Conservation (phyloP, 2,329 filamentous ascomycete species). For the Venturia effusa region DNA sequence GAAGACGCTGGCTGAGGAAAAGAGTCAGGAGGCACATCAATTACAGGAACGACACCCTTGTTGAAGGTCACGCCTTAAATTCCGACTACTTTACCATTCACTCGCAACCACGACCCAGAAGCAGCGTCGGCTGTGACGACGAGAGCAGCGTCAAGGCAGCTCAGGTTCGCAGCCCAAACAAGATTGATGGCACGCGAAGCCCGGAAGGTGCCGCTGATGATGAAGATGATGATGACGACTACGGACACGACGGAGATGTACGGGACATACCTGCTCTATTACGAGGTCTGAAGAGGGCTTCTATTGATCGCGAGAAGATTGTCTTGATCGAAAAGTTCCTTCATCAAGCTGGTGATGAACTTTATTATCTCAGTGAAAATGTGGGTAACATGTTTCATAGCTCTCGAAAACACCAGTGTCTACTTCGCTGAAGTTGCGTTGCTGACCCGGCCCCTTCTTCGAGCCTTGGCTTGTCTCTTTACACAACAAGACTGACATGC, state of each 20-base stretch:
- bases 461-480: too few relatives aligned
- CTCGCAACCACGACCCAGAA: not conserved
- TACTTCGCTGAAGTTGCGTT: not conserved
- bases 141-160: not conserved
- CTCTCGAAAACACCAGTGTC: constrained; percentile 14
- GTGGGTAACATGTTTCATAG: constrained; percentile 28
- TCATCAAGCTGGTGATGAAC: constrained; percentile 62
- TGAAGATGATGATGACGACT: constrained; percentile 40
- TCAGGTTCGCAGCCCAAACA: not conserved
- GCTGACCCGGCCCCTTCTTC: not conserved
- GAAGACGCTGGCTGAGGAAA: constrained; percentile 78
- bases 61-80: constrained; percentile 56
- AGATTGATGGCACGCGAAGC: constrained; percentile 16
- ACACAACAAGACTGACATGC: not conserved
- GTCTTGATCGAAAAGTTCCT: constrained; percentile 74
- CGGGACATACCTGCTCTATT: constrained; percentile 59
- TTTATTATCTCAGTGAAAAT: constrained; percentile 57
- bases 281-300: constrained; percentile 52
- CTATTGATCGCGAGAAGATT: constrained; percentile 86
- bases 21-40: constrained; percentile 48
- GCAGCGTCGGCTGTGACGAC: not conserved
- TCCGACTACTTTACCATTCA: constrained; percentile 73
- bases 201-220: constrained; percentile 35
- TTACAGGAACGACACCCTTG: constrained; percentile 22
- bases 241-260: constrained; percentile 23